Base-by-base conservation (phyloP, 805 yeast genomes). In the Debaryomyces hansenii region DNA sequence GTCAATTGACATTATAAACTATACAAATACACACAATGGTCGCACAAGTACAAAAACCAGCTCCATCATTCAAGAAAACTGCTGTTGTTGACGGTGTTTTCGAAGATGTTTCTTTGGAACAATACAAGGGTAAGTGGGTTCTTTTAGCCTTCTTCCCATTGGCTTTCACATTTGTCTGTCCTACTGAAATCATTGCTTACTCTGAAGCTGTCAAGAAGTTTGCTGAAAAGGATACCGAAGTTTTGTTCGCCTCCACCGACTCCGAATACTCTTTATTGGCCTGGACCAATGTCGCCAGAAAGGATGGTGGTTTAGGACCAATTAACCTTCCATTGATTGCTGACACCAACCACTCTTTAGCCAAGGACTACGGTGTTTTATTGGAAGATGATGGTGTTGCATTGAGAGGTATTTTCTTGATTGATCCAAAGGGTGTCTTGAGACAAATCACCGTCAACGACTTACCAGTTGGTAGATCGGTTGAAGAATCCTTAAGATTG, bases 121-220 rank as follows among this genome's bases (percentile, higher is more conserved):
- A 89, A 75, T 94, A 85, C 88, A 85, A 85, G 79, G 99, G 99
- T 67, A 89, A 94, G 77, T 94, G 97, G 96, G 97, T 94, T 59
- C 75, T 94, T 56, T 81, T 94, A 65, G 98, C 95, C 54, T 94
- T 94, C 79, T 86, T 94, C 71, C 99, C 99, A 74, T 79, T 92
- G 82, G 99, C 99, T 44, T 94, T 94, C 91, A 94, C 99, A 51
- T 94, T 94, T 62, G 98, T 94, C 55, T 94, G 99, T 79, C 99
- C 99, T 74, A 94, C 99, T 59, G 98, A 94, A 81, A 91, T 94
- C 79, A 85, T 94, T 74, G 98, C 98, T 60, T 94, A 90, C 86
- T 88, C 97, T 54, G 96, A 92, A 62, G 97, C 97, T 60, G 87
- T 83, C 62, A 83, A 84, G 79, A 84, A 85, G 80, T 94, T 94